Evolutionary conservation across 1,284 basidiomycete species (phyloP).

Genomic region (Tylopilus sp.): DNA sequence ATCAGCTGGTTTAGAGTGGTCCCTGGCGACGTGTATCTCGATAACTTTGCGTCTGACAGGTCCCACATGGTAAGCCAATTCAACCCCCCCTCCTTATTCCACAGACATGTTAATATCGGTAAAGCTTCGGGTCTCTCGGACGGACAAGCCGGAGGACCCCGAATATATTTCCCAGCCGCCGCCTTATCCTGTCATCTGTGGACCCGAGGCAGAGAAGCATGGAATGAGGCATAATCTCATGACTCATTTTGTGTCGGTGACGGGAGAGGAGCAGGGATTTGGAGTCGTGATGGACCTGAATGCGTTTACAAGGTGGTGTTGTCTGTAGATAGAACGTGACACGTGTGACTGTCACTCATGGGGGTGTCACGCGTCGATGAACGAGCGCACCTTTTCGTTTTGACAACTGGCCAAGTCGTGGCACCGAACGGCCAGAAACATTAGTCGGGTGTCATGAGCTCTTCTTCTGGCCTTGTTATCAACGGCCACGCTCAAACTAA

Average conservation of each 20-base stretch:
- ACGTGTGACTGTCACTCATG: constrained; percentile 22
- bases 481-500: constrained; percentile 29
- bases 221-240: constrained; percentile 58
- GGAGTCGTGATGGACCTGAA: constrained; percentile 40
- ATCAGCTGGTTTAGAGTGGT: constrained; percentile 53
- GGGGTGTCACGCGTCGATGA: constrained; percentile 25
- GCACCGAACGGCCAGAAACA: constrained; percentile 1
- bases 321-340: too few relatives aligned
- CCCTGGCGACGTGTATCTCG: constrained; percentile 47
- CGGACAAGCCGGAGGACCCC: constrained; percentile 9
- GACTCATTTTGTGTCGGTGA: constrained; percentile 58
- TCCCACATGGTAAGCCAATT: constrained; percentile 62
- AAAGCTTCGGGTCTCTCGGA: constrained; percentile 8
- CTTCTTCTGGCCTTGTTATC: constrained; percentile 19
- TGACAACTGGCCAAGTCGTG: constrained; percentile 1
- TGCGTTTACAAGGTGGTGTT: constrained; percentile 35
- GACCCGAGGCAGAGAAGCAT: constrained; percentile 38
- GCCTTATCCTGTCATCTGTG: constrained; percentile 49
- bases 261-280: constrained; percentile 30
- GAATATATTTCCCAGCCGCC: constrained; percentile 45
- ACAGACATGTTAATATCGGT: constrained; percentile 5
- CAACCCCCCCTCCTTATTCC: constrained; percentile 11
- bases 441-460: constrained; percentile 19
- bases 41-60: constrained; percentile 70
- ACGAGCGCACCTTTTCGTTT: constrained; percentile 16